Evolutionary conservation across 306 rosid genomes (phyloP), one percentile per base, ranked within the genome.

Genomic region (cucumber (Cucumis sativus)): DNA sequence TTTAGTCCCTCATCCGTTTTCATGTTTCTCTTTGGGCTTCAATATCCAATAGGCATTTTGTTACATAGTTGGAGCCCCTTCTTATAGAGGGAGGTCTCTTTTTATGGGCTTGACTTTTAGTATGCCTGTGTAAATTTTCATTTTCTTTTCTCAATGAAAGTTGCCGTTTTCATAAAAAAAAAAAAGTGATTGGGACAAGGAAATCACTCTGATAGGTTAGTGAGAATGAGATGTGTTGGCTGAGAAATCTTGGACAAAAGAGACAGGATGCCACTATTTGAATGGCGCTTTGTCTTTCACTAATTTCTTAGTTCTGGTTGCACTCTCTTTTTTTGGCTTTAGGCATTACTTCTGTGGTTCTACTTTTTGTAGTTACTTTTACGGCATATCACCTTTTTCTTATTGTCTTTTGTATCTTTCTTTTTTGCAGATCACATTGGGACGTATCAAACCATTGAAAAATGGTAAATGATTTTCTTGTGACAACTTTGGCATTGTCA

Each of bases 381-480:
- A 75, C 63, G 21, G 40, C 6, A 55, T 4, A 21, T 79, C 30
- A 79, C 52, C 30, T 71, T 20, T 63, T 43, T 71, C 74, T 74
- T 74, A 37, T n/a, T 43, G 60, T 77, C 78, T 51, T 9, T 49
- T 77, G 70, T 74, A 20, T 57, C 63, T 82, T 75, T 61, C 40
- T 15, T 73, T 79, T 40, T 85, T 65, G 79, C 80, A 95, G 98
- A 88, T 74, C 67, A 76, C 83, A 30, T 80, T 47, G 79, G 85
- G 84, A 78, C 91, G 83, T 79, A 84, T 59, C 77, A 88, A 85
- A 82, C 75, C 88, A 43, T 71, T 75, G 55, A 70, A 80, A 77
- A 89, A 88, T 83, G 91, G 88, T 80, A 94, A 87, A 82, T 83
- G 82, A 56, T 8, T 72, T 54, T 15, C 41, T 78, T 33, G 84